A percentile compares a stretch with the other conserved stretches of the same genome.
phyloP scores from a whole-genome alignment of 1,284 basidiomycete genomes.

The Kwoniella shivajii region DNA sequence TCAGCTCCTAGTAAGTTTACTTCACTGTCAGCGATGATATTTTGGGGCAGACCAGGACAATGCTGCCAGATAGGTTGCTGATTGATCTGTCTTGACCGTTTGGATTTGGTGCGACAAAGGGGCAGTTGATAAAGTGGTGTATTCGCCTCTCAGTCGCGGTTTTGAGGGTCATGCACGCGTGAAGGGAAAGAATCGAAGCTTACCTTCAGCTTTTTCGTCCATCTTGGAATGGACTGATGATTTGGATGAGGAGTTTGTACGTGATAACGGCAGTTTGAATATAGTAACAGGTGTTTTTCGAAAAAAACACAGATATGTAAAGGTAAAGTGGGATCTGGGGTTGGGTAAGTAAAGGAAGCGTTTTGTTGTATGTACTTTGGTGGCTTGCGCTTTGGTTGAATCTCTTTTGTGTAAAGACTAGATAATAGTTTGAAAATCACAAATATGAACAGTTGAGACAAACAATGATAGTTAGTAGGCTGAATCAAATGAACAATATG shows the following conservation, averaged over 20 bases:
- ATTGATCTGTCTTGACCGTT: not conserved
- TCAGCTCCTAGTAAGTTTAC: constrained; percentile 40
- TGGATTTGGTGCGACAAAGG: not conserved
- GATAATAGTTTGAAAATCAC: no score
- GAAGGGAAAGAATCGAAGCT: not conserved
- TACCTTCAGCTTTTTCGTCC: constrained; percentile 8
- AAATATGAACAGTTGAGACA: no score
- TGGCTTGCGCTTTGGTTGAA: no score
- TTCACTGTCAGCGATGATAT: not conserved
- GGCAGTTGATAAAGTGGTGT: not conserved
- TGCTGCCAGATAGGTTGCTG: not conserved
- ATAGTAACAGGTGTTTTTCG: no score
- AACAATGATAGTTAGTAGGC: not conserved
- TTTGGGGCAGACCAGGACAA: no score
- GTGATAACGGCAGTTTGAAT: constrained; percentile 8
- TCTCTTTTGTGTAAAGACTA: no score
- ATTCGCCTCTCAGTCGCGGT: not conserved
- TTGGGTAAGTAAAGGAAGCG: no score
- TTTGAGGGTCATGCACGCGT: no score
- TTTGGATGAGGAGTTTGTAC: constrained; percentile 1
- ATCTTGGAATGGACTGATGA: not conserved
- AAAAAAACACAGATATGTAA: no score
- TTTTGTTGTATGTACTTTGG: no score
- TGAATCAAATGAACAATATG: not conserved
- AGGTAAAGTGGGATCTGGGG: no score